These are phyloP conservation scores for Kodamaea nitidulidarum DNA, from an alignment of 805 yeast genomes.

Conservation along the genomic window DNA sequence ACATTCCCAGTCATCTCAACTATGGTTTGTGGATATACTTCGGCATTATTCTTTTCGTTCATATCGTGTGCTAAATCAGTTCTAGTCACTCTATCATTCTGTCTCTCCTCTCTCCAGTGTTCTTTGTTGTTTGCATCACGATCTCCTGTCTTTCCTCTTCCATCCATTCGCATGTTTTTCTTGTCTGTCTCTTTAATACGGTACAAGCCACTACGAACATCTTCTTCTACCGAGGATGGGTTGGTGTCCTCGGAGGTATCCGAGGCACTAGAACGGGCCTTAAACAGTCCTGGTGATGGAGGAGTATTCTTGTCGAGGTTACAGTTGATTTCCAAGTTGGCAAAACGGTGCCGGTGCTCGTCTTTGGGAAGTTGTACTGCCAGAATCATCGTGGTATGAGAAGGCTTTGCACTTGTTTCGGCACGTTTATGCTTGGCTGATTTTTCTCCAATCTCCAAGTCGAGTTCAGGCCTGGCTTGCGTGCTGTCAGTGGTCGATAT, in stretches of 20 bases:
- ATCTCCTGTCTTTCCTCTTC: background rate
- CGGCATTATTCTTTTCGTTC: too few relatives aligned
- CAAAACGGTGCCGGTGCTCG: conserved; percentile 3
- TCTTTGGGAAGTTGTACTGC: background rate
- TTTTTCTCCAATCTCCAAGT: too few relatives aligned
- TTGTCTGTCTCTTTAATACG: background rate
- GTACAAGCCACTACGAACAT: background rate
- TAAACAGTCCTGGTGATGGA: conserved; percentile 24
- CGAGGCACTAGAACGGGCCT: conserved; percentile 22
- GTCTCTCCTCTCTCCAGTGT: too few relatives aligned
- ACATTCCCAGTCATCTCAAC: too few relatives aligned
- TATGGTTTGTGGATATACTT: too few relatives aligned
- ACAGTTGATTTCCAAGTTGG: background rate
- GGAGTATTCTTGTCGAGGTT: conserved; percentile 9
- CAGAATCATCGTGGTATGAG: background rate
- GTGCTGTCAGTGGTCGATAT: too few relatives aligned
- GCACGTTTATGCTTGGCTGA: too few relatives aligned
- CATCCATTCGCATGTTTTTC: background rate
- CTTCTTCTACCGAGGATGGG: conserved; percentile 17
- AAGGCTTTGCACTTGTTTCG: too few relatives aligned
- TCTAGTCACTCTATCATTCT: too few relatives aligned
- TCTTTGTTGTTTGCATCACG: background rate
- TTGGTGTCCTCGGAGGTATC: conserved; percentile 24
- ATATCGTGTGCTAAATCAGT: too few relatives aligned
- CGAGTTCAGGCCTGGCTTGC: too few relatives aligned